Evolutionary conservation across 345 rosid genomes (phyloP).

Genomic region (Hibiscus syriacus): DNA sequence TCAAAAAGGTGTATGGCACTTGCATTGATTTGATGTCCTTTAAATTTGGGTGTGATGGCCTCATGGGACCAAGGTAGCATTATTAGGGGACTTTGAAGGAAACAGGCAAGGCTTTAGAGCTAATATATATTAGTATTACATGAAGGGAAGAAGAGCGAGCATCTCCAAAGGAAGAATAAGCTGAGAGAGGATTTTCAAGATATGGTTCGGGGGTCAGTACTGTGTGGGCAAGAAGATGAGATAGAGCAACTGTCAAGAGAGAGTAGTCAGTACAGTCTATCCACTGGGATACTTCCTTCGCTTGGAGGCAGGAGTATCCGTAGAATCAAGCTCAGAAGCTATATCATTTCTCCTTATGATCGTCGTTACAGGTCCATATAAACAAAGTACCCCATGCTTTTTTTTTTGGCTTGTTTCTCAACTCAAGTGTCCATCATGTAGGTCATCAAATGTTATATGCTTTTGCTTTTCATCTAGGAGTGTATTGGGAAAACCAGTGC

Average conservation of each 20-base stretch:
- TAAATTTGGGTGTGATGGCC: too few species aligned
- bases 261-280: slow-evolving; percentile 81
- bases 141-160: background rate
- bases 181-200: slow-evolving; percentile 25
- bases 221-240: slow-evolving; percentile 38
- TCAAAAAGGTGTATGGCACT: too few species aligned
- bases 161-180: background rate
- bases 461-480: too few species aligned
- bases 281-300: slow-evolving; percentile 76
- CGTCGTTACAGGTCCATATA: slow-evolving; percentile 62
- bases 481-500: slow-evolving; percentile 4
- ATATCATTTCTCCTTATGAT: slow-evolving; percentile 69
- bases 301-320: slow-evolving; percentile 88
- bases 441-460: too few species aligned
- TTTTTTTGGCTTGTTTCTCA: background rate
- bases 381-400: background rate
- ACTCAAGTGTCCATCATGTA: background rate
- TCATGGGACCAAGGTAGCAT: too few species aligned
- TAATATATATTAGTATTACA: background rate
- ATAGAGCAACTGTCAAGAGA: slow-evolving; percentile 70
- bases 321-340: slow-evolving; percentile 49
- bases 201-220: slow-evolving; percentile 24
- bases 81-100: background rate
- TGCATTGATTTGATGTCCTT: too few species aligned
- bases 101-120: background rate